A percentile compares a stretch with the other conserved stretches of the same genome.
phyloP scores from a whole-genome alignment of 1,284 basidiomycete species.

The Cutaneotrichosporon sp. region DNA sequence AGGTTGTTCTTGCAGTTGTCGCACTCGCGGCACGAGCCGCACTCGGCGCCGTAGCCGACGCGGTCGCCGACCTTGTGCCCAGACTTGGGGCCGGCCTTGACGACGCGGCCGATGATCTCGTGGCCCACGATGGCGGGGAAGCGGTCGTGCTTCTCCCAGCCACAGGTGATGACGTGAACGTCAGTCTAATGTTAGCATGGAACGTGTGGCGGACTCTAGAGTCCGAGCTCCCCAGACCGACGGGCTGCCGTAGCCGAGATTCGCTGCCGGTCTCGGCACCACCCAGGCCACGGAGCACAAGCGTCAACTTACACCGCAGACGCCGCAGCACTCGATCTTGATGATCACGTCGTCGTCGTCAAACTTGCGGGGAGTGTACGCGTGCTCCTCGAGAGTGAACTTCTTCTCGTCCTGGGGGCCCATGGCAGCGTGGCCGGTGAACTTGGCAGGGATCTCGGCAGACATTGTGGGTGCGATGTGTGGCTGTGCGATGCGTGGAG shows the following conservation, averaged over 20 bases:
- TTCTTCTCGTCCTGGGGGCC: conserved; percentile 25
- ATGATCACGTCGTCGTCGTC: conserved; percentile 35
- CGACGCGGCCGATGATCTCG: conserved; percentile 57
- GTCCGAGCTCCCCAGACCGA: too few relatives aligned
- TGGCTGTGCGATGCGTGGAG: too few relatives aligned
- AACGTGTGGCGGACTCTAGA: too few relatives aligned
- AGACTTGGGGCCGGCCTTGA: conserved; percentile 51
- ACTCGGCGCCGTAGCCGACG: conserved; percentile 66
- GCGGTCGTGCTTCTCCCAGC: conserved; percentile 26
- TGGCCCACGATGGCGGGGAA: conserved; percentile 51
- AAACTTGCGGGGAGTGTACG: conserved; percentile 36
- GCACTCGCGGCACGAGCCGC: conserved; percentile 61
- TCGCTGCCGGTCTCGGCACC: too few relatives aligned
- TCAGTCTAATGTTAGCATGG: conserved; percentile 25
- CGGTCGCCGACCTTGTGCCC: conserved; percentile 64
- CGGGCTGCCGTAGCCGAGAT: too few relatives aligned
- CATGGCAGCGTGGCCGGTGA: conserved; percentile 33
- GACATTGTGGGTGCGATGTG: too few relatives aligned
- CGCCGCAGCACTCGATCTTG: conserved; percentile 29
- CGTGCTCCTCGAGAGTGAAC: conserved; percentile 31
- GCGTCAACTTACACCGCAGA: conserved; percentile 22
- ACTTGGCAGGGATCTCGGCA: conserved; percentile 20
- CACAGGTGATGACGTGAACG: conserved; percentile 35
- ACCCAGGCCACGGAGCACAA: too few relatives aligned
- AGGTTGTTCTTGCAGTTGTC: conserved; percentile 60